Evolutionary conservation across 306 rosid genomes (phyloP).

Genomic region (Heteromeles arbutifolia): DNA sequence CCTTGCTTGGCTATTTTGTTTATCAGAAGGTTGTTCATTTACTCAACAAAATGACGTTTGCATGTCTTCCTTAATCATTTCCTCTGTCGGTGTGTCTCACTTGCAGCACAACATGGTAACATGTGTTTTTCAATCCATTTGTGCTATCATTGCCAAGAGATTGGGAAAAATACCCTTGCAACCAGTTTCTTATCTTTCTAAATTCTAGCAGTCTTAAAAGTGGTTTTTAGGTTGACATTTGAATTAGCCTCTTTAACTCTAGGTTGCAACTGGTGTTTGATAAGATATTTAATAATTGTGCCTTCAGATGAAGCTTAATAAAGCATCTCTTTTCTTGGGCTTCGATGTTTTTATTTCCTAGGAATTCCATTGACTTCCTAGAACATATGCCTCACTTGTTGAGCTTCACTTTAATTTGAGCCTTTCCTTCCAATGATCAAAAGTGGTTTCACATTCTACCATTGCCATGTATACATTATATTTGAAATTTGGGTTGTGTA

Average conservation of each 20-base stretch:
- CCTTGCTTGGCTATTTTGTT: neutral
- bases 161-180: neutral
- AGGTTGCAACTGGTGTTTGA: neutral
- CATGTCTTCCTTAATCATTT: neutral
- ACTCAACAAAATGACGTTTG: neutral
- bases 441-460: neutral
- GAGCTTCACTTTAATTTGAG: neutral
- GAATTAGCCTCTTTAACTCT: neutral
- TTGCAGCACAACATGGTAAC: neutral
- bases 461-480: neutral
- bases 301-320: neutral
- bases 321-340: neutral
- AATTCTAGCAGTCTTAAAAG: neutral
- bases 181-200: neutral
- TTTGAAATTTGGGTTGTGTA: neutral
- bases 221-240: neutral
- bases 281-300: neutral
- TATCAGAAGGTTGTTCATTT: neutral
- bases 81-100: neutral
- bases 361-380: neutral
- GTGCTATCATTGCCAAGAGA: neutral
- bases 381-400: neutral
- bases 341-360: neutral
- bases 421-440: neutral
- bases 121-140: neutral